Base-by-base conservation (phyloP, 805 yeast genomes). In the Wickerhamiella parazyma region DNA sequence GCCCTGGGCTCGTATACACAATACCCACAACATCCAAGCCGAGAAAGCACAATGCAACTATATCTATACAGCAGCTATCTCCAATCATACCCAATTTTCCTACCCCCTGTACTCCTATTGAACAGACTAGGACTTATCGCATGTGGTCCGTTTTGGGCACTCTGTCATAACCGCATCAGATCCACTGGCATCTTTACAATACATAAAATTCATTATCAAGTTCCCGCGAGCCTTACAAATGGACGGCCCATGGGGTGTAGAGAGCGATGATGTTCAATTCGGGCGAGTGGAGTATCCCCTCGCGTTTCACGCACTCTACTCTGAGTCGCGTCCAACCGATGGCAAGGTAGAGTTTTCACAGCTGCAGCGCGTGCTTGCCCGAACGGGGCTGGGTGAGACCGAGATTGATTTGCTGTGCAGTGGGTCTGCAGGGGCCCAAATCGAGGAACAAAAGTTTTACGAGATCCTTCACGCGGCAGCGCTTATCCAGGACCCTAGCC, bases 321-420 rank as follows among this genome's bases (percentile, higher is more conserved):
- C 43, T 16, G 38, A 40, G 16, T 33, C 33, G 11, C 38, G 37
- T 20, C 43, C 43, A 4, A 38, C 16, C 2, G 22, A 25, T 17
- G 43, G 38, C 19, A n/a, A 33, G 33, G 33, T 40, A 2, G 33
- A 33, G 10, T 29, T 26, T 8, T 9, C 18, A n/a, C 19, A 25
- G n/a, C 17, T 40, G 4, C 19, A 33, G 25, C 16, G 14, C 29
- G 14, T 40, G 38, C 43, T 40, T 8, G 33, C 37, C 5, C 33
- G 38, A 12, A 35, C 43, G 2, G 31, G 36, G 11, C 33, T 40
- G 12, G 24, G 24, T 9, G 18, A 28, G 5, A 20, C 20, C 2
- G 33, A 14, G 16, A 22, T 40, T 9, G 19, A 20, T 7, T 6
- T 33, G 19, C 33, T 40, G 4, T 21, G 16, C 1, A 25, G 12